These are phyloP conservation scores for Globisporangium acanthophoron DNA, from an alignment of 352 stramenopile species.

Conservation along the genomic window DNA sequence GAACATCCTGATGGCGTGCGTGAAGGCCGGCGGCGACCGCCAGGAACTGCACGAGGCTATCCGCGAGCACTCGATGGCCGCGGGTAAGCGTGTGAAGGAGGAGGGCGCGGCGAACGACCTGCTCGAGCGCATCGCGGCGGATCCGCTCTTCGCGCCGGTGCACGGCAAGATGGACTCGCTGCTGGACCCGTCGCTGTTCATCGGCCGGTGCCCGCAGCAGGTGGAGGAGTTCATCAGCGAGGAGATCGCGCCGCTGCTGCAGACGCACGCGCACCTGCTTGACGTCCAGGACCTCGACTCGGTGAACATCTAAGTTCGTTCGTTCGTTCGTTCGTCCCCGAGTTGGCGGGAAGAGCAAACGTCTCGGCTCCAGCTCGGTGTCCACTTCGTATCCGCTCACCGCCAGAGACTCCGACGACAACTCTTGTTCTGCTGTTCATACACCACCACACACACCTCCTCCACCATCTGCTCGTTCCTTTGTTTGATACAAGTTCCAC, in stretches of 20 bases:
- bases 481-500: no score
- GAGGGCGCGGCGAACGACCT: conserved; percentile 97
- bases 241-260: conserved; percentile 92
- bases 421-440: no score
- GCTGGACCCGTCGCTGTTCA: conserved; percentile 96
- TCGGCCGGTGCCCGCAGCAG: conserved; percentile 95
- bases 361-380: no score
- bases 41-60: conserved; percentile 98
- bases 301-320: conserved; percentile 92
- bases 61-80: conserved; percentile 97
- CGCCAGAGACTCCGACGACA: no score
- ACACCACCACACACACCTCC: no score
- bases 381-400: no score
- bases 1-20: conserved; percentile 99
- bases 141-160: conserved; percentile 93
- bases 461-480: no score
- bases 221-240: conserved; percentile 95
- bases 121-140: conserved; percentile 93
- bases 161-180: conserved; percentile 94
- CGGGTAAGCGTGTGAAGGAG: conserved; percentile 96
- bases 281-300: conserved; percentile 91
- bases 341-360: no score
- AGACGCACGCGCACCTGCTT: conserved; percentile 86
- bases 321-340: no score
- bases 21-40: conserved; percentile 97